phyloP scores from a whole-genome alignment of 2,329 filamentous ascomycete species.

The Botrytis fabae region DNA sequence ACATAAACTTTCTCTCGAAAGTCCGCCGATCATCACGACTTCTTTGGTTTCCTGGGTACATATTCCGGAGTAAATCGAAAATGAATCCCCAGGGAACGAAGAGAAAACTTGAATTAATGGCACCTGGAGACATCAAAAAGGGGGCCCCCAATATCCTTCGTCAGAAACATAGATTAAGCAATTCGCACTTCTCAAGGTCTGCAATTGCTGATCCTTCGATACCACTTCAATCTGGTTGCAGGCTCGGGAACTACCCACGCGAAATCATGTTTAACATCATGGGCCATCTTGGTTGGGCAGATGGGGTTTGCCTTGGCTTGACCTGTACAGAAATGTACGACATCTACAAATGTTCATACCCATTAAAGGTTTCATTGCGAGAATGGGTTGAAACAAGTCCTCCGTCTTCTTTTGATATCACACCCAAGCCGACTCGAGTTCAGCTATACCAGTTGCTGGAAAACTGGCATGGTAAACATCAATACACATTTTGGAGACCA shows the following conservation, averaged over 20 bases:
- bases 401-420: too few relatives aligned
- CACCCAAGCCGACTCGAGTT: not conserved
- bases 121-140: not conserved
- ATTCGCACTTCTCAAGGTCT: not conserved
- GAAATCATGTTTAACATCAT: not conserved
- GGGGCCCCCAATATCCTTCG: not conserved
- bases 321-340: not conserved
- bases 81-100: not conserved
- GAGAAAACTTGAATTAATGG: not conserved
- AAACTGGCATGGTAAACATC: not conserved
- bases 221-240: not conserved
- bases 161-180: not conserved
- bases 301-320: not conserved
- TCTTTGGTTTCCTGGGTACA: not conserved
- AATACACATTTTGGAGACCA: not conserved
- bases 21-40: not conserved
- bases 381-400: not conserved
- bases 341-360: not conserved
- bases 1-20: not conserved
- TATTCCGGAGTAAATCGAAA: fast-evolving
- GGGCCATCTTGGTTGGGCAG: not conserved
- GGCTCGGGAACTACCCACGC: not conserved
- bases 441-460: not conserved
- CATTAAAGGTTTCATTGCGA: not conserved
- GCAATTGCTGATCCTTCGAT: not conserved